Evolutionary conservation across 805 yeast species (phyloP), one percentile per base, ranked within the genome.

Genomic region (Clavispora carvajalis): DNA sequence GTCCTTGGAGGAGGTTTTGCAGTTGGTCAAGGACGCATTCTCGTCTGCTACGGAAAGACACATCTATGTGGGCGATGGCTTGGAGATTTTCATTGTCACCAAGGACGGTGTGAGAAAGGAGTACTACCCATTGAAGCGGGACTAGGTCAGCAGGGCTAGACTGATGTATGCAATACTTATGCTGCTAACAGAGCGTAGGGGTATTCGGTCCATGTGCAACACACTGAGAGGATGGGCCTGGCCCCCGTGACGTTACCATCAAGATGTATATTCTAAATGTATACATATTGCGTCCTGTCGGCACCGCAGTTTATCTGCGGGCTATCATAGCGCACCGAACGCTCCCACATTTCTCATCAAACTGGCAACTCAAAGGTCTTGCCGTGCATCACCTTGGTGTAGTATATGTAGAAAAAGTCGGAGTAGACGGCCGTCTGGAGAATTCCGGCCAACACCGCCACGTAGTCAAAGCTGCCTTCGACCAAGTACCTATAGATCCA

Each of bases 11-110:
- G 95, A 90, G 67, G 97, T 89, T 18, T 69, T 93, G 55, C 76
- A 80, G 53, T 70, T 93, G 48, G 97, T 93, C 28, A 82, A 80
- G 62, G 99, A 93, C 65, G 95, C 99, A 5, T 93, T 93, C 60
- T 74, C 88, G 17, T 88, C 96, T 7, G 99, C 96, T 16, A 91
- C 98, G 15, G 99, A 93, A 69, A 85, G 99, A 75, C 98, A 93
- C 65, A 93, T 93, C 53, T 95, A 90, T 53, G 98, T 93, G 39
- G 99, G 99, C 71, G 99, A 93, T 70, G 95, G 93, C 5, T 74
- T 93, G 48, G 96, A 93, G 64, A 82, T 93, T 36, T 70, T 85
- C 49, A 85, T 93, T 53, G 90, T 91, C 44, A 88, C 97, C 11
- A 90, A 89, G 60, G 96, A 89, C 18, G 99, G 99, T 38, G 86